A percentile compares a stretch with the other conserved stretches of the same genome.
Conservation (phyloP, 2,329 filamentous ascomycete genomes). For the Aspergillus sp. region DNA sequence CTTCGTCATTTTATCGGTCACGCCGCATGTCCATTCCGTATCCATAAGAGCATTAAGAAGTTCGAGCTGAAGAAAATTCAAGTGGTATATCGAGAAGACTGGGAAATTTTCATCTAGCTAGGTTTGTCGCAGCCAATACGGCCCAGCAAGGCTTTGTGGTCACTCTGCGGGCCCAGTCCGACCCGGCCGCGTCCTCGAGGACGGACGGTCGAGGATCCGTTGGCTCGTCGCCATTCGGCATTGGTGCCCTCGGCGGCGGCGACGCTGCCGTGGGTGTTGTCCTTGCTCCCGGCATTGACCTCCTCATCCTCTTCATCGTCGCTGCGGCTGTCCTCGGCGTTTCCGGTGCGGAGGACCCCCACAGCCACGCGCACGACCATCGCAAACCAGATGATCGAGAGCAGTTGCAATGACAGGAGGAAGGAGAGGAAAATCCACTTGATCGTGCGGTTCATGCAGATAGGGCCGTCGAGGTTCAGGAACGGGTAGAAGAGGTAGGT, state of each 20-base stretch:
- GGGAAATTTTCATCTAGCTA: constrained; percentile 19
- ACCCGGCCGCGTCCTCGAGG: constrained; percentile 39
- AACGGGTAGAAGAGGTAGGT: constrained; percentile 73
- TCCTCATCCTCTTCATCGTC: constrained; percentile 78
- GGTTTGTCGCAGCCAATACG: constrained; percentile 81
- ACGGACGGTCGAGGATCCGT: constrained; percentile 33
- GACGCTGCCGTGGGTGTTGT: constrained; percentile 21
- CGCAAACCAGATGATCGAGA: constrained; percentile 84
- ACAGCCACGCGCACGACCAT: constrained; percentile 84
- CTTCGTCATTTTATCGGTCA: constrained; percentile 10
- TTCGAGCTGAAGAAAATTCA: constrained; percentile 10
- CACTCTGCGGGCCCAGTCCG: constrained; percentile 40
- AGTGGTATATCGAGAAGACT: constrained; percentile 15
- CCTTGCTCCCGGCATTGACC: constrained; percentile 31
- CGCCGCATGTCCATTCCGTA: constrained; percentile 10
- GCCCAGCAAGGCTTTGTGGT: constrained; percentile 71
- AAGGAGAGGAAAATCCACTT: constrained; percentile 74
- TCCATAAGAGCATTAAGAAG: constrained; percentile 14
- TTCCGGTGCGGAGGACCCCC: constrained; percentile 70
- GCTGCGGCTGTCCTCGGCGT: constrained; percentile 82
- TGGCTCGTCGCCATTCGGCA: constrained; percentile 36
- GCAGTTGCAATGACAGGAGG: constrained; percentile 73
- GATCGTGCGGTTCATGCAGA: constrained; percentile 77
- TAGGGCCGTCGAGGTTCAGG: constrained; percentile 64
- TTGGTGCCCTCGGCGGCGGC: constrained; percentile 26